Evolutionary conservation across 805 yeast genomes (phyloP), one percentile per base, ranked within the genome.

Genomic region (Maudiozyma barnettii): DNA sequence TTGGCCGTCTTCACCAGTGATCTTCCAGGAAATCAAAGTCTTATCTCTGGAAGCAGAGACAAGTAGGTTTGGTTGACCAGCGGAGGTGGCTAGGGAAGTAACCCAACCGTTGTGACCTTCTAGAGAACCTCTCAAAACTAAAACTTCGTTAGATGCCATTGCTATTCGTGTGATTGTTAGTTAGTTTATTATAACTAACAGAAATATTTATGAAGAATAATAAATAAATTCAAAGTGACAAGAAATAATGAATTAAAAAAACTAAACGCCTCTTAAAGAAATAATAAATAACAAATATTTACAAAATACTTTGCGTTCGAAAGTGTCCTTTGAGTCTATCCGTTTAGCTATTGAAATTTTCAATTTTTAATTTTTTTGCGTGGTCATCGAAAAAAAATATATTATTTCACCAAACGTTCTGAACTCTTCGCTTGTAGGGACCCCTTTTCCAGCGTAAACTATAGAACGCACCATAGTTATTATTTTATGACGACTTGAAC

Each of bases 61-160:
- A 69, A 93, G 82, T 70, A 93, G 78, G 76, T 93, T 96, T 76
- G 99, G 99, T 82, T 89, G 87, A 72, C 90, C 89, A 69, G 89
- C 84, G 71, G 95, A 83, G 77, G 98, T 93, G 76, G 98, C 95
- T 68, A 93, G 81, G 72, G 96, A 81, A 61, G 99, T 93, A 70
- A 93, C 99, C 98, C 98, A 91, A 69, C 88, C 88, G 76, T 79
- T 81, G 82, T 82, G 88, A 69, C 88, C 96, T 79, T 91, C 97
- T 73, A 93, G 84, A 82, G 98, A 87, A 74, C 98, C 99, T 84
- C 98, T 90, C 75, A 93, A 86, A 75, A 91, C 96, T 79, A 91
- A 82, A 82, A 90, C 95, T 86, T 90, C 97, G 75, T 79, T 83
- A 56, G 61, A 55, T 74, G 89, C 77, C 90, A 84, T 84, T 67